Evolutionary conservation across 2,329 filamentous ascomycete species (phyloP).

Genomic region (Curvularia sp.): DNA sequence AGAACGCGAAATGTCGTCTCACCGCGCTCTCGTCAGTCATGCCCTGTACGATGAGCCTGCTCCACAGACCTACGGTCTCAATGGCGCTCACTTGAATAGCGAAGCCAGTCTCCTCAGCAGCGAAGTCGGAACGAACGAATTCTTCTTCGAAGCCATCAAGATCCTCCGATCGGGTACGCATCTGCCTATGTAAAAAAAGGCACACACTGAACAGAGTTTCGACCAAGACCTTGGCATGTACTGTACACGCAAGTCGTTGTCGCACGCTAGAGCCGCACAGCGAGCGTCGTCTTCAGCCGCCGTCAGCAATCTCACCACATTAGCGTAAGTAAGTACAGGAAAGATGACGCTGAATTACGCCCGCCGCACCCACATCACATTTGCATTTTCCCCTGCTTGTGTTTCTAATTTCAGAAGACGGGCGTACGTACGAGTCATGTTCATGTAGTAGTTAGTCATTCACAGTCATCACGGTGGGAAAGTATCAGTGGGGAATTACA

Average conservation of each 20-base stretch:
- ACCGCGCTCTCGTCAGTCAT: conserved; percentile 12
- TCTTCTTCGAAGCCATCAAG: conserved; percentile 11
- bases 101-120: background rate
- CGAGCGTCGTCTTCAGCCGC: background rate
- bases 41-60: conserved; percentile 17
- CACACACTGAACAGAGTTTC: background rate
- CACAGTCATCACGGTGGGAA: too few relatives aligned
- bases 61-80: conserved; percentile 24
- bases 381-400: too few relatives aligned
- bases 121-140: too few relatives aligned
- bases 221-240: background rate
- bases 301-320: background rate
- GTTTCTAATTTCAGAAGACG: too few relatives aligned
- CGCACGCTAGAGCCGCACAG: background rate
- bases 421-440: too few relatives aligned
- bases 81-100: conserved; percentile 15
- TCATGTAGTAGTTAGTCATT: too few relatives aligned
- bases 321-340: background rate
- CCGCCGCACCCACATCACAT: too few relatives aligned
- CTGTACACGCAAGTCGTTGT: background rate
- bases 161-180: conserved; percentile 17
- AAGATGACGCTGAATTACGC: too few relatives aligned
- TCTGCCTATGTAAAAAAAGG: conserved; percentile 8
- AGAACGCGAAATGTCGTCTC: conserved; percentile 3
- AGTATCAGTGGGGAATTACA: too few relatives aligned